These are phyloP conservation scores for Colletotrichum noveboracense DNA, from an alignment of 2,329 filamentous ascomycete genomes.

Conservation along the genomic window DNA sequence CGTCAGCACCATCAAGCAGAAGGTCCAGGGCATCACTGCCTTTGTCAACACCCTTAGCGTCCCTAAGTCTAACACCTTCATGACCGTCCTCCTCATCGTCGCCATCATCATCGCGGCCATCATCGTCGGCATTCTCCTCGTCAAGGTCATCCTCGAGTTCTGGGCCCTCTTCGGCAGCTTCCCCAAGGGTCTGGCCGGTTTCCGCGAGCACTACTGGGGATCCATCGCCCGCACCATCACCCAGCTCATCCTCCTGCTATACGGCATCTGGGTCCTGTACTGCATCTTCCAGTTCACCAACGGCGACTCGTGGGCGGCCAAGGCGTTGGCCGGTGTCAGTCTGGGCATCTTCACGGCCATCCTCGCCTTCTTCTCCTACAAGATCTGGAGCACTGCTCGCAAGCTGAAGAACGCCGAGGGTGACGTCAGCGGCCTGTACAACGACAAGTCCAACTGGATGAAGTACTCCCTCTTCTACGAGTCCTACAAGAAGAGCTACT, in stretches of 20 bases:
- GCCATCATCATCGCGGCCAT: slow-evolving; percentile 86
- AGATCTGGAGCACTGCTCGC: slow-evolving; percentile 79
- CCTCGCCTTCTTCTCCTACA: slow-evolving; percentile 82
- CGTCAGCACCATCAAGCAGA: slow-evolving; percentile 31
- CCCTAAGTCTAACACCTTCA: slow-evolving; percentile 90
- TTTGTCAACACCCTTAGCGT: slow-evolving; percentile 86
- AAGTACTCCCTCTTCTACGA: slow-evolving; percentile 99
- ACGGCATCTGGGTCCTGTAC: slow-evolving; percentile 94
- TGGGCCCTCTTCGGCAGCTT: slow-evolving; percentile 93
- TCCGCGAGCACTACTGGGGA: slow-evolving; percentile 97
- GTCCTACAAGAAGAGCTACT: slow-evolving; percentile 90
- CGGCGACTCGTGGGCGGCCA: slow-evolving; percentile 94
- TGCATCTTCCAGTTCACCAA: slow-evolving; percentile 95
- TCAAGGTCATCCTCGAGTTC: slow-evolving; percentile 89
- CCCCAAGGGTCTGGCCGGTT: slow-evolving; percentile 77
- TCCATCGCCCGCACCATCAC: slow-evolving; percentile 89
- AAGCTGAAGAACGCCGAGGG: slow-evolving; percentile 79
- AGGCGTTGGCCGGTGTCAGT: slow-evolving; percentile 81
- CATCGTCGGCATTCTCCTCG: slow-evolving; percentile 82
- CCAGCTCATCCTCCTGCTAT: slow-evolving; percentile 87
- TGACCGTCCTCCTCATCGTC: slow-evolving; percentile 90
- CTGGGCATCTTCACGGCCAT: slow-evolving; percentile 81
- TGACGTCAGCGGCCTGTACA: slow-evolving; percentile 75
- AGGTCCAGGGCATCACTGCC: slow-evolving; percentile 78
- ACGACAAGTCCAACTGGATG: slow-evolving; percentile 87